Evolutionary conservation across 1,284 basidiomycete species (phyloP).

Genomic region (Rhodotorula sp.): DNA sequence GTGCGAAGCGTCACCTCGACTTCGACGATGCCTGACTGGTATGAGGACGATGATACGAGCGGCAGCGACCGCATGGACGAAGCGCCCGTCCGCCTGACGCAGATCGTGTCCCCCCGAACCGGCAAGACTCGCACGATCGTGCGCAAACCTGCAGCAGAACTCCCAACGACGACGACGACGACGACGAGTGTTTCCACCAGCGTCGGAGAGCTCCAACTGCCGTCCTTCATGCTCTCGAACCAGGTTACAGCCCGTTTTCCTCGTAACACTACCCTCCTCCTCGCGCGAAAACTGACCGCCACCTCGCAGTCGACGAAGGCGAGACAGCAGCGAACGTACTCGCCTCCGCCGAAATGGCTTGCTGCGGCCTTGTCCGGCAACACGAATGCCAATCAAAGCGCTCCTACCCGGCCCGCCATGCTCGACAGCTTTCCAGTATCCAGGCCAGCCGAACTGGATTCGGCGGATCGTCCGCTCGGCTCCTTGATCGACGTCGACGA

Average conservation of each 20-base stretch:
- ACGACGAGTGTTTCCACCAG: neutral
- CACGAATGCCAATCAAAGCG: no score
- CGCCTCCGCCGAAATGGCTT: conserved; percentile 3
- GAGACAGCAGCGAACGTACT: neutral
- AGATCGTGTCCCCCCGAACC: conserved; percentile 1
- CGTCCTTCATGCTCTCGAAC: neutral
- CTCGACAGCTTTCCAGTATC: neutral
- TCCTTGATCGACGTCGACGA: neutral
- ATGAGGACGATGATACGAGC: neutral
- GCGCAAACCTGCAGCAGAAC: neutral
- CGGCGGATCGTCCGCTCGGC: neutral
- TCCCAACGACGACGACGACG: no score
- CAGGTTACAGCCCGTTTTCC: neutral
- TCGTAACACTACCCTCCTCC: neutral
- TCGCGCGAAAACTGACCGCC: no score
- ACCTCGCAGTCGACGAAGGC: no score
- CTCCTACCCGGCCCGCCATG: neutral
- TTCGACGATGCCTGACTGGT: neutral
- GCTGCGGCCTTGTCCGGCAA: neutral
- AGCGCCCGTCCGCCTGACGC: neutral
- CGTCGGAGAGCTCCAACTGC: neutral
- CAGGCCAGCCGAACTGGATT: no score
- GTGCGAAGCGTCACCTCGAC: neutral
- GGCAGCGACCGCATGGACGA: neutral
- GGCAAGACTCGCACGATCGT: conserved; percentile 1